Evolutionary conservation across 2,329 filamentous ascomycete species (phyloP), one percentile per base, ranked within the genome.

Genomic region (Aureobasidium sp.): DNA sequence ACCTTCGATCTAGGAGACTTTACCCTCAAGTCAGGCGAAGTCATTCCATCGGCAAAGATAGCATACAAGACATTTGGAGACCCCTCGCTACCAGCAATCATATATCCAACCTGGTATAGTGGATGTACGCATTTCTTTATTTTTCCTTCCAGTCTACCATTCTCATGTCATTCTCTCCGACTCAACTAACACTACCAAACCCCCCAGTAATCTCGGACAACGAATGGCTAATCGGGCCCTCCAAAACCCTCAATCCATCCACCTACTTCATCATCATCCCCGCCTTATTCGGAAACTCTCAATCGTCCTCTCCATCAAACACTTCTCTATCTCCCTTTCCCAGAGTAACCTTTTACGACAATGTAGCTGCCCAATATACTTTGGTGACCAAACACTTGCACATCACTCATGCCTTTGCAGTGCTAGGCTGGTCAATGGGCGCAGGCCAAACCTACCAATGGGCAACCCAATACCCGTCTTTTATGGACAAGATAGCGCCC

Each of bases 21-120:
- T 64, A 75, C 80, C 64, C 82, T 92, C 2, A 82, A 87, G 68
- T 85, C 81, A 29, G 87, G 87, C 42, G 78, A 77, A n/a, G 78
- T 75, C 6, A 79, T 92, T 20, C 79, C 81, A 1, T 72, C 83
- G 66, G 89, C 89, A 1, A 82, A 83, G 68, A 84, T 93, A 60
- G 87, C 88, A 17, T 93, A 90, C 78, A 91, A 88, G 73, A 90
- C 88, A 0, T 87, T 88, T 67, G 89, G 89, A 23, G 78, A 86
- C 62, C 71, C 82, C 0, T 80, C 76, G 0, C 78, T 76, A 6
- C 88, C 88, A 8, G 85, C 84, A 2, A 83, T 92, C 63, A 82
- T 92, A 64, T 92, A 92, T 69, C 89, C 89, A 2, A 86, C 85
- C 2, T 92, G 89, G 89, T 92, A 86, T 71, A 86, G 84, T 20